A percentile compares a stretch with the other conserved stretches of the same genome.
Evolutionary conservation across 805 yeast species (phyloP).

Genomic region (Metschnikowia kunwiensis): DNA sequence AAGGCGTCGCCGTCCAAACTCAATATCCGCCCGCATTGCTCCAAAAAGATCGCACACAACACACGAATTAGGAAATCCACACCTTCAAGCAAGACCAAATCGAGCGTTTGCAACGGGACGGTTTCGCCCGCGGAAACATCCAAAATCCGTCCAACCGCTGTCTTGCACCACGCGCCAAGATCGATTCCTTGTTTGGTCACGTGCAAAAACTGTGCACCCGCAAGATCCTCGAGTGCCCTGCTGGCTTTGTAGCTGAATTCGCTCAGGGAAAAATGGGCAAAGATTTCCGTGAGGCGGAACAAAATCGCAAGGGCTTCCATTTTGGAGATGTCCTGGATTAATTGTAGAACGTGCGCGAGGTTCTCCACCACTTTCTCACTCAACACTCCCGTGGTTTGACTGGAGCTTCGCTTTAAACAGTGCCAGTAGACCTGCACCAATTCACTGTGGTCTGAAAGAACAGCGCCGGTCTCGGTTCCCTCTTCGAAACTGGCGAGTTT

Average conservation of each 20-base stretch:
- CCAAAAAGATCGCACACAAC: conserved; percentile 23
- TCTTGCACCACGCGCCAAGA: conserved; percentile 22
- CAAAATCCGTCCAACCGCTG: conserved; percentile 4
- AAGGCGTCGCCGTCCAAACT: conserved; percentile 25
- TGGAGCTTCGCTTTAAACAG: conserved; percentile 20
- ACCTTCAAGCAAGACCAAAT: conserved; percentile 40
- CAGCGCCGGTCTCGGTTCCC: neutral
- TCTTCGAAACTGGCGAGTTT: conserved; percentile 8
- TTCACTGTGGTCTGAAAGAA: conserved; percentile 15
- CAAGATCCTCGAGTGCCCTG: conserved; percentile 36
- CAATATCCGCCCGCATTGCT: conserved; percentile 18
- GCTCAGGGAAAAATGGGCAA: conserved; percentile 22
- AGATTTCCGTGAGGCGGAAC: conserved; percentile 25
- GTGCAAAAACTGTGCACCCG: conserved; percentile 27
- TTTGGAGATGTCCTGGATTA: conserved; percentile 19
- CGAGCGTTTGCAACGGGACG: conserved; percentile 22
- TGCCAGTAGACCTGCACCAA: conserved; percentile 30
- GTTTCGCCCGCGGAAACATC: conserved; percentile 1
- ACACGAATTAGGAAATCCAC: conserved; percentile 33
- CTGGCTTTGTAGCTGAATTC: conserved; percentile 31
- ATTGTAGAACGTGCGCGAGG: conserved; percentile 15
- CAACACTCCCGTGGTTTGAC: neutral
- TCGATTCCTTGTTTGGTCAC: conserved; percentile 37
- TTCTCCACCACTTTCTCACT: neutral
- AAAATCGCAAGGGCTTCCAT: conserved; percentile 34